Evolutionary conservation across 371 early-diverging fungal species (phyloP).

Genomic region (Saksenaea oblongispora): DNA sequence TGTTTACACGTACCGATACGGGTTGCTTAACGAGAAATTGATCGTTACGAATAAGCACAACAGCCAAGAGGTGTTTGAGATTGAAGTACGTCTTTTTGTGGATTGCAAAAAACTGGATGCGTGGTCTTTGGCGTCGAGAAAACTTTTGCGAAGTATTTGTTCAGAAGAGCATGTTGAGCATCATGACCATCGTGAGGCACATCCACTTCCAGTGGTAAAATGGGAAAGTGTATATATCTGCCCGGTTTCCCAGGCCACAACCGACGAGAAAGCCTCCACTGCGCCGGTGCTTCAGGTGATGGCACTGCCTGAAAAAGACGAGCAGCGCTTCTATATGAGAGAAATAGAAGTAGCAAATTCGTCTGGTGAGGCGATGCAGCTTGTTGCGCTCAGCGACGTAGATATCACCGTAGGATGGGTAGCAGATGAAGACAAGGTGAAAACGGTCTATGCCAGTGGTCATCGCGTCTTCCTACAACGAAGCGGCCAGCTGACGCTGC

Average conservation of each 20-base stretch:
- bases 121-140: constrained; percentile 25
- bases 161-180: constrained; percentile 20
- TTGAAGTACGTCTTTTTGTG: constrained; percentile 71
- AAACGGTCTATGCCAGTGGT: constrained; percentile 9
- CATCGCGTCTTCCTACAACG: constrained; percentile 24
- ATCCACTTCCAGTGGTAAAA: constrained; percentile 39
- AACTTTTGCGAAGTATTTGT: constrained; percentile 17
- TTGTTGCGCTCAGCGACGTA: constrained; percentile 58
- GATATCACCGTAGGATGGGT: constrained; percentile 46
- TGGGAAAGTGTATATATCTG: constrained; percentile 65
- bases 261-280: not conserved
- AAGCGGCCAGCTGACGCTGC: constrained; percentile 44
- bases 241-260: constrained; percentile 9
- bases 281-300: constrained; percentile 26
- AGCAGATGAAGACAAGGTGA: constrained; percentile 30
- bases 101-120: constrained; percentile 51
- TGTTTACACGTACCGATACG: constrained; percentile 58
- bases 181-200: constrained; percentile 45
- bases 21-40: constrained; percentile 63
- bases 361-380: constrained; percentile 52
- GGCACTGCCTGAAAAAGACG: constrained; percentile 32
- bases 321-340: constrained; percentile 39
- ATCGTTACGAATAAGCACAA: constrained; percentile 73
- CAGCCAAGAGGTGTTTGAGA: constrained; percentile 61
- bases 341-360: constrained; percentile 55